Percentiles rank a stretch among this genome's conserved stretches.
Conservation (phyloP, 495 filamentous ascomycete species). For the Chaetomium tenue region DNA sequence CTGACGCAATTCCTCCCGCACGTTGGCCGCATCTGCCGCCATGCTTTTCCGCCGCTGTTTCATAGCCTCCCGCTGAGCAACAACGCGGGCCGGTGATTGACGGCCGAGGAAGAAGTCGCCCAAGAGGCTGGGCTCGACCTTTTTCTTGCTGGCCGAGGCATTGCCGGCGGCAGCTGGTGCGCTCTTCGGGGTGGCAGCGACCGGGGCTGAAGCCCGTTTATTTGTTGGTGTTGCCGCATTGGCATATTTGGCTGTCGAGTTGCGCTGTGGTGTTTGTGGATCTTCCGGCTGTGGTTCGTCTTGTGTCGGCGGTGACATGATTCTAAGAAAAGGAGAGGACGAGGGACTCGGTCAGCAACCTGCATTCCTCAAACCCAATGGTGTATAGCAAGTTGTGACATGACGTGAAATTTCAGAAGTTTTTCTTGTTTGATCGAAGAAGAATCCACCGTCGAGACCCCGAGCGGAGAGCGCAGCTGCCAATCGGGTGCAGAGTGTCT, state of each 20-base stretch:
- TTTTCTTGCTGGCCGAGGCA: conserved; percentile 34
- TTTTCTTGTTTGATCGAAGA: conserved; percentile 16
- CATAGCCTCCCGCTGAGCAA: conserved; percentile 40
- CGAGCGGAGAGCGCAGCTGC: conserved; percentile 4
- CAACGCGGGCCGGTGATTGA: conserved; percentile 46
- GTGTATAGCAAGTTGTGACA: conserved; percentile 10
- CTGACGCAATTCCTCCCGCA: conserved; percentile 43
- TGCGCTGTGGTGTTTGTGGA: conserved; percentile 25
- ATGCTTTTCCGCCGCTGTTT: conserved; percentile 46
- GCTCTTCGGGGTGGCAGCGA: conserved; percentile 41
- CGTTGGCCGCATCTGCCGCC: conserved; percentile 38
- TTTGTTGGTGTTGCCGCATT: conserved; percentile 32
- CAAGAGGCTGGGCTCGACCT: conserved; percentile 48
- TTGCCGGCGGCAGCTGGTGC: conserved; percentile 39
- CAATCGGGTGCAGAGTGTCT: conserved; percentile 21
- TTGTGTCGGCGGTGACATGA: conserved; percentile 33
- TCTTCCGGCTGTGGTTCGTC: conserved; percentile 25
- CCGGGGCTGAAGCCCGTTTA: conserved; percentile 26
- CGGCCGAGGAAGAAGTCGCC: conserved; percentile 55
- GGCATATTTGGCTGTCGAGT: conserved; percentile 29
- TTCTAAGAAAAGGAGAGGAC: conserved; percentile 21
- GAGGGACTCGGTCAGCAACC: conserved; percentile 23
- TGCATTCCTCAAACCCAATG: conserved; percentile 21
- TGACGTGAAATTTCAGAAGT: conserved; percentile 8
- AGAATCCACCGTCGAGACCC: conserved; percentile 15